Percentiles rank a stretch among this genome's conserved stretches.
phyloP scores from a whole-genome alignment of 2,329 filamentous ascomycete genomes.

The Cryphonectria radicalis region DNA sequence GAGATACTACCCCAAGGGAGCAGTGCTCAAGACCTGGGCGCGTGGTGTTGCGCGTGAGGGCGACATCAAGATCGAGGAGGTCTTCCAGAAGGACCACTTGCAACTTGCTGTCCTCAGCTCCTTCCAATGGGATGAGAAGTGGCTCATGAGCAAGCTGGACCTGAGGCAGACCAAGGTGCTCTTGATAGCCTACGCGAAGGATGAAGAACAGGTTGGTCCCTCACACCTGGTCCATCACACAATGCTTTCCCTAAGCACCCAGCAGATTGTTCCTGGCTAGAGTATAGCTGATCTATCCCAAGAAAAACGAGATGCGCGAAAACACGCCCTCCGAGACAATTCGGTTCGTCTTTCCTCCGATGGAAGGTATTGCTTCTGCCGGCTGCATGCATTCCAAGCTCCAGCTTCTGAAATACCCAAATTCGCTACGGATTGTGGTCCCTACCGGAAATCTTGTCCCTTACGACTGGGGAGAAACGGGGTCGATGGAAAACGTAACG shows the following conservation, averaged over 20 bases:
- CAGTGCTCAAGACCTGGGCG: constrained; percentile 82
- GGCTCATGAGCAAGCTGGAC: constrained; percentile 75
- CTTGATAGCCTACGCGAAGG: constrained; percentile 60
- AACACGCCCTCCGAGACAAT: constrained; percentile 59
- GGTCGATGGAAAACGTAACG: constrained; percentile 80
- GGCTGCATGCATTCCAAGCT: constrained; percentile 93
- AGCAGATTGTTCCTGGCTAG: constrained; percentile 2
- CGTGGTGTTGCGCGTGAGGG: constrained; percentile 62
- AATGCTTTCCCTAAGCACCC: not conserved
- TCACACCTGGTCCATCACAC: not conserved
- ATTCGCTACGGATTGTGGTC: constrained; percentile 77
- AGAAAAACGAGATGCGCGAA: constrained; percentile 54
- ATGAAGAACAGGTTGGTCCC: constrained; percentile 54
- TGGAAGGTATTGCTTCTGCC: constrained; percentile 59
- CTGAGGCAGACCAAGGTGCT: constrained; percentile 62
- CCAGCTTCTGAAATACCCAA: constrained; percentile 80
- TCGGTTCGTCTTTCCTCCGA: constrained; percentile 79
- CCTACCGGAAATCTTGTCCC: constrained; percentile 85
- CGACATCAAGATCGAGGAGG: constrained; percentile 87
- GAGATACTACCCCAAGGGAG: constrained; percentile 60
- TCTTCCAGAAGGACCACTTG: constrained; percentile 74
- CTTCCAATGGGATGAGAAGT: constrained; percentile 83
- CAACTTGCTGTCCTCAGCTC: constrained; percentile 82
- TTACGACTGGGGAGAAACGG: constrained; percentile 89
- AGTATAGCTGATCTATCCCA: constrained; percentile 16